These are phyloP conservation scores for Flagelloscypha sp. DNA, from an alignment of 768 basidiomycete genomes.

Conservation along the genomic window DNA sequence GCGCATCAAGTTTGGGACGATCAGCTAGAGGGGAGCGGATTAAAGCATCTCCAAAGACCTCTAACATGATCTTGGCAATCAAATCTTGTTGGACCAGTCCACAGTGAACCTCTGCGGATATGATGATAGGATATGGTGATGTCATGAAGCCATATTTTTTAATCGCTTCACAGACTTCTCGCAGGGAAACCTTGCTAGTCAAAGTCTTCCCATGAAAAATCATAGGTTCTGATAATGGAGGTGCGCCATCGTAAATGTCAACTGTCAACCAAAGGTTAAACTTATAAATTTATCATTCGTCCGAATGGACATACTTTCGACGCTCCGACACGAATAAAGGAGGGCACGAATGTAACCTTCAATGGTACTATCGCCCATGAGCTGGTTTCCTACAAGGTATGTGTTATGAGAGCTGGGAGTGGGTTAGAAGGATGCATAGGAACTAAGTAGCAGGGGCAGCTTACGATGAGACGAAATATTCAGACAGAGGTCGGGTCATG, in stretches of 20 bases:
- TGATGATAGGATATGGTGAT: constrained; percentile 86
- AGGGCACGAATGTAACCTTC: constrained; percentile 23
- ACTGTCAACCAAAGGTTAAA: constrained; percentile 47
- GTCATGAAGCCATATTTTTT: constrained; percentile 84
- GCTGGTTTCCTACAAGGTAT: constrained; percentile 54
- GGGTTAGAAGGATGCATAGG: no score
- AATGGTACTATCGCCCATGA: constrained; percentile 58
- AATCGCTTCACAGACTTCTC: constrained; percentile 79
- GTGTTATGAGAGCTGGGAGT: constrained; percentile 77
- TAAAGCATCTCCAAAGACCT: constrained; percentile 35
- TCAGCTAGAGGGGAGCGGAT: constrained; percentile 35
- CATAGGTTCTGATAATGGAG: constrained; percentile 72
- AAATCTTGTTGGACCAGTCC: constrained; percentile 68
- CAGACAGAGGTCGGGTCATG: constrained; percentile 81
- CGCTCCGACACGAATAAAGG: constrained; percentile 4
- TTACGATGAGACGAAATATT: constrained; percentile 77
- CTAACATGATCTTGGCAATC: constrained; percentile 66
- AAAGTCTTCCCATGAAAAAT: constrained; percentile 88
- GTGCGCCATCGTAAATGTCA: constrained; percentile 86
- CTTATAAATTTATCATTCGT: background rate
- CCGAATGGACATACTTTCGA: constrained; percentile 1
- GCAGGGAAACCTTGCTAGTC: constrained; percentile 72
- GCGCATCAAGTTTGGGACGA: constrained; percentile 32
- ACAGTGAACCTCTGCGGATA: constrained; percentile 91
- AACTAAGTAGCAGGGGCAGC: no score